Percentiles rank a stretch among this genome's conserved stretches.
phyloP scores from a whole-genome alignment of 1,284 basidiomycete species.

The Cutaneotrichosporon dermatis region DNA sequence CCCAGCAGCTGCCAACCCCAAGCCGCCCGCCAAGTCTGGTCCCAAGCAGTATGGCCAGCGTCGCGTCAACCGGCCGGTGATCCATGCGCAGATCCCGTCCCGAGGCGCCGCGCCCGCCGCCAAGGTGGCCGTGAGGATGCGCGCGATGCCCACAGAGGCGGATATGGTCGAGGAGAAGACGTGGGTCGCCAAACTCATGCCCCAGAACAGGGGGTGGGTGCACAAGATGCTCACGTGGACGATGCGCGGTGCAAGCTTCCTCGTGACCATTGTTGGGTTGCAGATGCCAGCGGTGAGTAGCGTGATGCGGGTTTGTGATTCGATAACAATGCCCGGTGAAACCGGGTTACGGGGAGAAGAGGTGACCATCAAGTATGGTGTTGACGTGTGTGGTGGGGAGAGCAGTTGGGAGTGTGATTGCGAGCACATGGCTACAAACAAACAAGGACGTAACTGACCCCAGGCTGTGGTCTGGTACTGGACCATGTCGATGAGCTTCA shows the following conservation, averaged over 20 bases:
- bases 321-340: not conserved
- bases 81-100: not conserved
- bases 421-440: not conserved
- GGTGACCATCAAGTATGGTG: not conserved
- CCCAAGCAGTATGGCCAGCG: no score
- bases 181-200: not conserved
- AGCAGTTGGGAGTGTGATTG: not conserved
- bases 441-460: not conserved
- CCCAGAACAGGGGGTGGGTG: not conserved
- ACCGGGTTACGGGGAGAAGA: no score
- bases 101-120: not conserved
- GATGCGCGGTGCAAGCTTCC: not conserved
- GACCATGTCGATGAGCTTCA: conserved; percentile 52
- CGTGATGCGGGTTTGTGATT: no score
- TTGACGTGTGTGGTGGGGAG: not conserved
- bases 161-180: not conserved
- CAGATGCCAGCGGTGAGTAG: conserved; percentile 4
- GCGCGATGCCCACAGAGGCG: not conserved
- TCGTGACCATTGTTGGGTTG: not conserved
- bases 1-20: no score
- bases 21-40: no score
- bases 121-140: not conserved
- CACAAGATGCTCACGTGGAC: not conserved
- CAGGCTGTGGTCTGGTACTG: conserved; percentile 55
- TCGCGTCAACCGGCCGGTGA: not conserved